Percentiles rank a stretch among this genome's conserved stretches.
phyloP scores from a whole-genome alignment of 1,139 yeast species.

The Kurtzmaniella natalensis region DNA sequence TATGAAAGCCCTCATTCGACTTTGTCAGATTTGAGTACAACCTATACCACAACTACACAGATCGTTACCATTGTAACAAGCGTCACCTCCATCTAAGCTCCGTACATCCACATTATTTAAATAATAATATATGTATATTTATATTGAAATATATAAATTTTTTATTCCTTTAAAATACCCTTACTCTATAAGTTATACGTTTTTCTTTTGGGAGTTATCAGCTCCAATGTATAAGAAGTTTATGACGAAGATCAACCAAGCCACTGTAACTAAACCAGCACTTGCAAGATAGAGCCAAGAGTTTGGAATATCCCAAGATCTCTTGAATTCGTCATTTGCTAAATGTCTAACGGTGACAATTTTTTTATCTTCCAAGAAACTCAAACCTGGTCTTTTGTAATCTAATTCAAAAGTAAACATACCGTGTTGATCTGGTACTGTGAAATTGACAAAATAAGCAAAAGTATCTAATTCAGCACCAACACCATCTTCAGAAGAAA shows the following conservation, averaged over 20 bases:
- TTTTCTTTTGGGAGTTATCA: slow-evolving; percentile 27
- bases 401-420: slow-evolving; percentile 84
- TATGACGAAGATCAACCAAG: slow-evolving; percentile 73
- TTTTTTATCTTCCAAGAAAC: slow-evolving; percentile 59
- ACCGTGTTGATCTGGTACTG: slow-evolving; percentile 94
- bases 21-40: no score
- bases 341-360: slow-evolving; percentile 87
- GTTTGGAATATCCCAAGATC: slow-evolving; percentile 91
- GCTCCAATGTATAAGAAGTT: slow-evolving; percentile 53
- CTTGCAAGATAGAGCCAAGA: slow-evolving; percentile 87
- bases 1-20: no score
- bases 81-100: no score
- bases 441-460: slow-evolving; percentile 45
- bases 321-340: slow-evolving; percentile 92
- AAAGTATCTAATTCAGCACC: slow-evolving; percentile 32
- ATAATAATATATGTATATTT: not conserved
- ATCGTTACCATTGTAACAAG: no score
- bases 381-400: slow-evolving; percentile 76
- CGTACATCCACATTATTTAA: not conserved
- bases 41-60: no score
- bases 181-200: slow-evolving; percentile 8
- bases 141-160: not conserved
- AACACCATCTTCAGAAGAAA: slow-evolving; percentile 30
- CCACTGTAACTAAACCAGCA: slow-evolving; percentile 61
- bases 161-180: not conserved